Evolutionary conservation across 108 stramenopile species (phyloP).

Genomic region (Pseudonitzschia multistriata): DNA sequence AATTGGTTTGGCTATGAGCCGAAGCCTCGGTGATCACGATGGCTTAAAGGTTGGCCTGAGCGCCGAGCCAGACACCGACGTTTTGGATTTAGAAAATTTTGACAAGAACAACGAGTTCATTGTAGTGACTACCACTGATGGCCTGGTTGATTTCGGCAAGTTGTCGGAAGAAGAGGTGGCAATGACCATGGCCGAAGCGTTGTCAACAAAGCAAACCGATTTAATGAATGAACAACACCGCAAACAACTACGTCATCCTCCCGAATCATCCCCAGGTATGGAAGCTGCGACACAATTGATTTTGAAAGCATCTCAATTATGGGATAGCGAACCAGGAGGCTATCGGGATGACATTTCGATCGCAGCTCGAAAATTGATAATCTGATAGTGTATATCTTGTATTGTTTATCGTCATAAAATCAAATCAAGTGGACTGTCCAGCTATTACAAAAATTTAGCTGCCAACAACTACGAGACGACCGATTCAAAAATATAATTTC

Average conservation of each 20-base stretch:
- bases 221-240: not conserved
- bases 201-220: not conserved
- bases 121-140: slow-evolving; percentile 68
- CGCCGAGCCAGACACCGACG: slow-evolving; percentile 59
- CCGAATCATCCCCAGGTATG: not conserved
- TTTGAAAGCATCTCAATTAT: slow-evolving; percentile 22
- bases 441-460: no score
- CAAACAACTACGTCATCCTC: not conserved
- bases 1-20: slow-evolving; percentile 73
- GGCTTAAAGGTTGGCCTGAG: slow-evolving; percentile 51
- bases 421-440: no score
- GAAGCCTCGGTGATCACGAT: slow-evolving; percentile 71
- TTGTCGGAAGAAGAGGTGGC: slow-evolving; percentile 45
- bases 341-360: slow-evolving; percentile 45
- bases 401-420: no score
- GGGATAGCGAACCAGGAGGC: slow-evolving; percentile 19
- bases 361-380: slow-evolving; percentile 22
- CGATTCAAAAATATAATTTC: no score
- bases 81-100: slow-evolving; percentile 33
- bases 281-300: slow-evolving; percentile 25
- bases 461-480: no score
- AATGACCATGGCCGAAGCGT: slow-evolving; percentile 41
- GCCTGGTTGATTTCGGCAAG: slow-evolving; percentile 52
- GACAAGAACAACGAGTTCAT: slow-evolving; percentile 36
- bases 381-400: not conserved